Evolutionary conservation across 305 asterid species (phyloP).

Genomic region (Salvia sclarea): DNA sequence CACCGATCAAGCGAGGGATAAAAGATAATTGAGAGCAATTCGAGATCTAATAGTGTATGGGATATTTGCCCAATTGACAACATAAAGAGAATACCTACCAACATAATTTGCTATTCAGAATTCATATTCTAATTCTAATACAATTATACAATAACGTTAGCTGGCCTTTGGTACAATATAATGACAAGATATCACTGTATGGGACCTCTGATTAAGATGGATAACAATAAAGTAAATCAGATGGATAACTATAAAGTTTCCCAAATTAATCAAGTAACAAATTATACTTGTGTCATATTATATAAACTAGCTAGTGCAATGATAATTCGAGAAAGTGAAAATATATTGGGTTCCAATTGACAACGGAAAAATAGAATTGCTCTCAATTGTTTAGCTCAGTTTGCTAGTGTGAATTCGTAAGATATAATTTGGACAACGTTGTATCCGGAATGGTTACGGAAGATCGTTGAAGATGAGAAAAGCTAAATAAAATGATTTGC

Average conservation of each 20-base stretch:
- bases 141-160: slow-evolving; percentile 22
- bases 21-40: background rate
- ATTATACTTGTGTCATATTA: background rate
- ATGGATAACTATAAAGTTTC: slow-evolving; percentile 15
- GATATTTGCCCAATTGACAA: background rate
- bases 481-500: too few relatives aligned
- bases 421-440: too few relatives aligned
- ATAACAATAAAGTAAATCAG: slow-evolving; percentile 6
- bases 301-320: background rate
- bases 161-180: slow-evolving; percentile 17
- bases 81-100: slow-evolving; percentile 12
- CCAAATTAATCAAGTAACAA: background rate
- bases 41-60: background rate
- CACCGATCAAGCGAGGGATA: background rate
- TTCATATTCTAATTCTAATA: background rate
- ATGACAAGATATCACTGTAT: background rate
- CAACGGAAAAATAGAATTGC: too few relatives aligned
- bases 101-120: background rate
- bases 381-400: too few relatives aligned
- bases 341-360: background rate
- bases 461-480: too few relatives aligned
- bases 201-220: slow-evolving; percentile 27
- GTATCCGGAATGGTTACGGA: too few relatives aligned
- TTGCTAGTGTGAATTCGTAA: too few relatives aligned
- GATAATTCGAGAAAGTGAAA: background rate